phyloP scores from a whole-genome alignment of 306 rosid genomes.

The Pachyrhizus erosus region DNA sequence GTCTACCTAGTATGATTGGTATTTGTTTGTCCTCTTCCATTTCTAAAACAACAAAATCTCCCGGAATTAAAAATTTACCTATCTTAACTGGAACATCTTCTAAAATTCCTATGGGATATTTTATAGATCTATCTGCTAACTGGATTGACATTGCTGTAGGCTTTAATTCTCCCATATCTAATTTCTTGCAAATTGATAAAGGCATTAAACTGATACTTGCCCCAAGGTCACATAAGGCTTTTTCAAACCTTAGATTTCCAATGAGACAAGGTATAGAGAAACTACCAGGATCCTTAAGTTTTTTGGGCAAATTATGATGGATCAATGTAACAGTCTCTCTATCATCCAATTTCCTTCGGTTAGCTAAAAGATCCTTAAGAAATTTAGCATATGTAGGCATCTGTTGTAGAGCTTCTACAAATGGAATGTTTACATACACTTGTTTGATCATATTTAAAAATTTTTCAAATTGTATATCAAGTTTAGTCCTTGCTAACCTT shows the following conservation, averaged over 20 bases:
- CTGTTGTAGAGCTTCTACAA: neutral
- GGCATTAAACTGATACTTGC: neutral
- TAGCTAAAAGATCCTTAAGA: neutral
- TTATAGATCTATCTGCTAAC: neutral
- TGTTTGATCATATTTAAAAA: neutral
- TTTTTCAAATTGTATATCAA: neutral
- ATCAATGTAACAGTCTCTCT: no score
- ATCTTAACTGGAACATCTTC: neutral
- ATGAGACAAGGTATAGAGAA: neutral
- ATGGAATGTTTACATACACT: neutral
- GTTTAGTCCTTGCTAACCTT: neutral
- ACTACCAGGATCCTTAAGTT: neutral
- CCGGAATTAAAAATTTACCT: no score
- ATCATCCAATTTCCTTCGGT: neutral
- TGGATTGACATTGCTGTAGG: neutral
- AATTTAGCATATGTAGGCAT: neutral
- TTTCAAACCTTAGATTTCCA: no score
- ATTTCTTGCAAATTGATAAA: no score
- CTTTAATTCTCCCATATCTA: no score
- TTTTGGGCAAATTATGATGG: no score
- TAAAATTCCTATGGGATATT: neutral
- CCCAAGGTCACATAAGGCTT: no score
- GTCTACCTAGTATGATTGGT: neutral
- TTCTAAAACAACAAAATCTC: neutral
- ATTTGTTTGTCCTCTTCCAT: neutral